Evolutionary conservation across 1,284 basidiomycete genomes (phyloP).

Genomic region (Puccinia triticina): DNA sequence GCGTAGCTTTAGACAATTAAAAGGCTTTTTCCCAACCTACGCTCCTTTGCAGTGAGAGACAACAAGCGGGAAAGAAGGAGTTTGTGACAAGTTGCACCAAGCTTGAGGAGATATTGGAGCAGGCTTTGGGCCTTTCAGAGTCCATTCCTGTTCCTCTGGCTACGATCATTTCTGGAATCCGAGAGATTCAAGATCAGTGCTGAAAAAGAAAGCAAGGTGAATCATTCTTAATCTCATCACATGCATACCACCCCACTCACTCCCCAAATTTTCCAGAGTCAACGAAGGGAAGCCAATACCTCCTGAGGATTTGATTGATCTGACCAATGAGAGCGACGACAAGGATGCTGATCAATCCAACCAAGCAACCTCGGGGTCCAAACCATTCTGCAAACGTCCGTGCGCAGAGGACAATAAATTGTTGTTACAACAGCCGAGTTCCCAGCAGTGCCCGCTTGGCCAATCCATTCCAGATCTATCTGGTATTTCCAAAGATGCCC

Average conservation of each 20-base stretch:
- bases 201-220: conserved; percentile 21
- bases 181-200: conserved; percentile 4
- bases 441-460: background rate
- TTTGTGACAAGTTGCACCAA: conserved; percentile 10
- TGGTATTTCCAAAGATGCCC: background rate
- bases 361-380: background rate
- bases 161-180: background rate
- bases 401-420: background rate
- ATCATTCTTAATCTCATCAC: background rate
- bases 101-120: conserved; percentile 20
- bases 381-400: background rate
- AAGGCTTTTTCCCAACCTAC: background rate
- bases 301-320: conserved; percentile 22
- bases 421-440: background rate
- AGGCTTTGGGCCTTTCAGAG: conserved; percentile 5
- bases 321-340: conserved; percentile 2
- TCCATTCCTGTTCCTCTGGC: conserved; percentile 1
- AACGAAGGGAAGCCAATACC: conserved; percentile 11
- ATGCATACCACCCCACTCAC: background rate
- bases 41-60: background rate
- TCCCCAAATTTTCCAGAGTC: background rate
- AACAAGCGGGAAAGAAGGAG: conserved; percentile 10
- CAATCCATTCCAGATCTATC: background rate
- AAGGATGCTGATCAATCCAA: background rate
- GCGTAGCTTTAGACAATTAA: conserved; percentile 5